Base-by-base conservation (phyloP, 768 basidiomycete genomes). In the Phlegmacium glaucopus region DNA sequence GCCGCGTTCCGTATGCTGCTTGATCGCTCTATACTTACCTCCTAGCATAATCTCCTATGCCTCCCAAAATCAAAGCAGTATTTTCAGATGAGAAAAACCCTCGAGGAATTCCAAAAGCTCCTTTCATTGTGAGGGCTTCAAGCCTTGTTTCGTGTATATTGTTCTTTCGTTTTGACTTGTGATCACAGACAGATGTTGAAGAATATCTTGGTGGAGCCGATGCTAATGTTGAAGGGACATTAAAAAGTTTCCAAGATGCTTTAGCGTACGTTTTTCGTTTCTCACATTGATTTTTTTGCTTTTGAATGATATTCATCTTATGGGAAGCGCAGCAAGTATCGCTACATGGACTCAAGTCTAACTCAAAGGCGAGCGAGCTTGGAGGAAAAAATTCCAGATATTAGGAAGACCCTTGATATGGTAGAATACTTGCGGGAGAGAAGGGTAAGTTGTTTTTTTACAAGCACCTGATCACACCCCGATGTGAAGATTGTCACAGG, bases 381-480 rank as follows among this genome's bases (percentile, higher is more conserved):
- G 4, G 87, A 94, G 56, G 89, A 91, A 51, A 98, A 99, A 76
- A 94, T 97, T 30, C 94, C 95, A 0, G 96, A 99, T 64, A 92
- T 98, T 60, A 80, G 80, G 58, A 93, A 94, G 72, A 97, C 94
- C 2, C 69, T 99, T 36, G 76, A 76, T 52, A 95, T 97, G 81
- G 91, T 97, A 16, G 82, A 87, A 59, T 90, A 79, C 62, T 64
- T 96, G 18, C 80, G 83, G 53, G 81, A 85, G 50, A 70, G 83
- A 59, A 75, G 85, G 55, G 89, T 90, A 58, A 57, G 82, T 49
- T 32, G n/a, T 44, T 38, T 1, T 26, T 3, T 2, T 3, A n/a
- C 3, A n/a, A 34, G 32, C 26, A 11, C 16, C 4, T 16, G 7
- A 25, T 29, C 10, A 6, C 32, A 22, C 18, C 26, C 26, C 26